Evolutionary conservation across 257 asterid species (phyloP).

Genomic region (Solanum etuberosum): DNA sequence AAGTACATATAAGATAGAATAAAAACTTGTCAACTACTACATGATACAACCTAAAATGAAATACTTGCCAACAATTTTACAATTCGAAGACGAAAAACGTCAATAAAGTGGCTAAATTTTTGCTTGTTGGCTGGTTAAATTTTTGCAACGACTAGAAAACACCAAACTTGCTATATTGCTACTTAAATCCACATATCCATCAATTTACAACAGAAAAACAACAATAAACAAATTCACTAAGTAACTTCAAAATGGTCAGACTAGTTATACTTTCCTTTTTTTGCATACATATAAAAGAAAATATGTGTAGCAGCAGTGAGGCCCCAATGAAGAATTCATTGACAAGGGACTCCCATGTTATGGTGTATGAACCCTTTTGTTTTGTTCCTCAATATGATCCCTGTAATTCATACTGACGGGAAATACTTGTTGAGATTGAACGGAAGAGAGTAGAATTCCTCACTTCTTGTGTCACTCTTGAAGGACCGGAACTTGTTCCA

Average conservation of each 20-base stretch:
- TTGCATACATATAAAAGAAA: constrained; percentile 28
- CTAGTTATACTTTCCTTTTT: constrained; percentile 24
- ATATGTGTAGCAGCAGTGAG: constrained; percentile 13
- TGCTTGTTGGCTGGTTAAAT: neutral
- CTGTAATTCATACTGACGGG: constrained; percentile 85
- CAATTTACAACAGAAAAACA: constrained; percentile 5
- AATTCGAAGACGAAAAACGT: neutral
- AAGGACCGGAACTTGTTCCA: constrained; percentile 87
- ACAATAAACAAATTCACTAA: constrained; percentile 4
- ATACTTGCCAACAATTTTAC: neutral
- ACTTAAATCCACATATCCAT: constrained; percentile 2
- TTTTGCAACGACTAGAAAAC: neutral
- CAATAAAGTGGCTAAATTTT: neutral
- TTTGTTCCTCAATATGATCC: constrained; percentile 1
- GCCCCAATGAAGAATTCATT: constrained; percentile 3
- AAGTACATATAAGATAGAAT: no score
- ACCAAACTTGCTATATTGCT: neutral
- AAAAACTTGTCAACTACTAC: neutral
- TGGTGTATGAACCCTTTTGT: constrained; percentile 7
- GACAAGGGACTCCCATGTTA: constrained; percentile 2
- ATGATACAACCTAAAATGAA: neutral
- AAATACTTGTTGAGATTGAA: constrained; percentile 86
- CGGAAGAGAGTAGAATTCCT: constrained; percentile 90
- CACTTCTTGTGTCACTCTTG: constrained; percentile 71
- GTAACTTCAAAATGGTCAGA: constrained; percentile 25